Conservation (phyloP, 1,284 basidiomycete species). For the Trichosporon coremiiforme region DNA sequence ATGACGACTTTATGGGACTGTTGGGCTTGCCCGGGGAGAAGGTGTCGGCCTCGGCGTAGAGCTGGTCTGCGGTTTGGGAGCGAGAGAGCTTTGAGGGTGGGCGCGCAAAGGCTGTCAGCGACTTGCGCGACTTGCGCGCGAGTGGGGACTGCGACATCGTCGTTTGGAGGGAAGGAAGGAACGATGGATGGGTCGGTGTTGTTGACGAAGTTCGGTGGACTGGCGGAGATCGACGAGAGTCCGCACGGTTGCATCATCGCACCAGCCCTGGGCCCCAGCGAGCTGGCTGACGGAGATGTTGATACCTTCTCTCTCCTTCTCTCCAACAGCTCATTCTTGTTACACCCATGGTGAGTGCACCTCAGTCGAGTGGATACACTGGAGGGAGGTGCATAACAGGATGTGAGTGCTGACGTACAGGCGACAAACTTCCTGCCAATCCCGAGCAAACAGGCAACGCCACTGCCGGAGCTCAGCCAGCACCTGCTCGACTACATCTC, state of each 20-base stretch:
- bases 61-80: slow-evolving; percentile 29
- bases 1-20: not conserved
- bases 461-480: slow-evolving; percentile 62
- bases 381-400: not conserved
- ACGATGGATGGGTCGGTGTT: not conserved
- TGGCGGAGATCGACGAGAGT: not conserved
- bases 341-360: not conserved
- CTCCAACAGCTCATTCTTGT: not conserved
- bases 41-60: slow-evolving; percentile 19
- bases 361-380: no score
- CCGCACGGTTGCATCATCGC: slow-evolving; percentile 19
- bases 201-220: not conserved
- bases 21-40: not conserved
- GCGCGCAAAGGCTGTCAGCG: slow-evolving; percentile 48
- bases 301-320: not conserved
- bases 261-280: not conserved
- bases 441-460: slow-evolving; percentile 73
- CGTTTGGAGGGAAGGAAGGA: not conserved
- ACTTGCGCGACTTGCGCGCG: slow-evolving; percentile 41
- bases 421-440: slow-evolving; percentile 69
- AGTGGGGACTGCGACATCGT: slow-evolving; percentile 54
- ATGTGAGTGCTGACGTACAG: slow-evolving; percentile 9
- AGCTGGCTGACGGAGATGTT: not conserved
- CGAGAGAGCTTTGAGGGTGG: slow-evolving; percentile 44
- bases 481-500: slow-evolving; percentile 70